Conservation (phyloP, 2,329 filamentous ascomycete genomes). For the Didymosphaeria variabile region DNA sequence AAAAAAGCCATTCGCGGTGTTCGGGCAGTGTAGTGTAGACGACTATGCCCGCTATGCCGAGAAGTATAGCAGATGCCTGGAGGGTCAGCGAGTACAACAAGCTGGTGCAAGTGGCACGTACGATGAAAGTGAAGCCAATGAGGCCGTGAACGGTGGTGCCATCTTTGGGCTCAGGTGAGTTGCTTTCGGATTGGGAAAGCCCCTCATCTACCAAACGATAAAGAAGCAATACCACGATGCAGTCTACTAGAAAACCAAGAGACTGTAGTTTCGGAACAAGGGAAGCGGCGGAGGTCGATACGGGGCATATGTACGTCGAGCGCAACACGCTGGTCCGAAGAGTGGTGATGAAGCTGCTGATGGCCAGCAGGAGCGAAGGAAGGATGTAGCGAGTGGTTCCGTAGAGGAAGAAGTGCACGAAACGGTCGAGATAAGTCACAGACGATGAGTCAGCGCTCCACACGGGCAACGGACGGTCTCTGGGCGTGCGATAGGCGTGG, state of each 20-base stretch:
- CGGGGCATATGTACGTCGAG: slow-evolving; percentile 46
- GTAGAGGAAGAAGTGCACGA: slow-evolving; percentile 38
- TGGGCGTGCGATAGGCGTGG: slow-evolving; percentile 53
- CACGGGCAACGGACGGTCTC: slow-evolving; percentile 37
- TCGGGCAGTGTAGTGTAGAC: slow-evolving; percentile 44
- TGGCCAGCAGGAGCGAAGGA: slow-evolving; percentile 40
- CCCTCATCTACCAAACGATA: slow-evolving; percentile 41
- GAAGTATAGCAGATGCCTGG: slow-evolving; percentile 42
- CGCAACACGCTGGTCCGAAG: slow-evolving; percentile 39
- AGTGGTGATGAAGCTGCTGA: slow-evolving; percentile 42
- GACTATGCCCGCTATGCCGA: slow-evolving; percentile 39
- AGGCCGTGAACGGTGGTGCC: slow-evolving; percentile 38
- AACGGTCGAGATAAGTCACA: slow-evolving; percentile 34
- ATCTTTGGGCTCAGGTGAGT: slow-evolving; percentile 36
- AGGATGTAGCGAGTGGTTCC: slow-evolving; percentile 44
- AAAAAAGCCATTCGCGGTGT: slow-evolving; percentile 47
- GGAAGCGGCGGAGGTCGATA: slow-evolving; percentile 33
- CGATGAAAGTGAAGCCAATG: slow-evolving; percentile 42
- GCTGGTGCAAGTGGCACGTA: slow-evolving; percentile 19
- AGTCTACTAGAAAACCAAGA: slow-evolving; percentile 40
- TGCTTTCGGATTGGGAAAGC: slow-evolving; percentile 33
- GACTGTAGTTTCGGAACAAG: slow-evolving; percentile 43
- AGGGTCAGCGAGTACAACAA: slow-evolving; percentile 26
- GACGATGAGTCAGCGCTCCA: slow-evolving; percentile 38
- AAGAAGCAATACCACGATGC: slow-evolving; percentile 33